phyloP scores from a whole-genome alignment of 345 rosid genomes.

The Linum trigynum region DNA sequence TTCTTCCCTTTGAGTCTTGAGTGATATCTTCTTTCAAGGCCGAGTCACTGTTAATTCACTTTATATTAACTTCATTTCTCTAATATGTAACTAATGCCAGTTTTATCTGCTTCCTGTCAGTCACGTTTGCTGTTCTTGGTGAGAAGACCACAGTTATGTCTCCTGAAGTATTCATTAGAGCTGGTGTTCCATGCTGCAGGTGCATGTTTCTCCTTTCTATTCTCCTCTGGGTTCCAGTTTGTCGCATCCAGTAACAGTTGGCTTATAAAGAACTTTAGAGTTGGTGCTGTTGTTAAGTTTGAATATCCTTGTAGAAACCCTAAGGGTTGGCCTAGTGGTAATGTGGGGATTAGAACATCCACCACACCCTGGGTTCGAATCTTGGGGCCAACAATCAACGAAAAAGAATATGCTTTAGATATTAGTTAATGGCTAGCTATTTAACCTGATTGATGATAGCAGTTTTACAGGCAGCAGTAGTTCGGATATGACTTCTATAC shows the following conservation, averaged over 20 bases:
- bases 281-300: neutral
- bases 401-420: neutral
- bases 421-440: neutral
- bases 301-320: too few relatives aligned
- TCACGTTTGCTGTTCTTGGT: conserved; percentile 79
- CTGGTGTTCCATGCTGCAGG: conserved; percentile 99
- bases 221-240: conserved; percentile 5
- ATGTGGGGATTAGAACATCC: too few relatives aligned
- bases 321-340: too few relatives aligned
- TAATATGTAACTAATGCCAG: neutral
- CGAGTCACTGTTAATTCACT: too few relatives aligned
- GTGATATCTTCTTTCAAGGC: too few relatives aligned
- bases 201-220: conserved; percentile 25
- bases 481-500: neutral
- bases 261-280: neutral
- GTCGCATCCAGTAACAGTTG: conserved; percentile 5
- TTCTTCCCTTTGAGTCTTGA: too few relatives aligned
- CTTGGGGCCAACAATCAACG: too few relatives aligned
- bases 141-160: conserved; percentile 98
- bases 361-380: too few relatives aligned
- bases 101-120: conserved; percentile 34
- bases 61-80: neutral
- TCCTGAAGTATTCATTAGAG: conserved; percentile 82
- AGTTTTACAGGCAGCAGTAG: neutral
- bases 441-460: conserved; percentile 3